Evolutionary conservation across 129 eudicot genomes (phyloP).

Genomic region (Escallonia herrerae): DNA sequence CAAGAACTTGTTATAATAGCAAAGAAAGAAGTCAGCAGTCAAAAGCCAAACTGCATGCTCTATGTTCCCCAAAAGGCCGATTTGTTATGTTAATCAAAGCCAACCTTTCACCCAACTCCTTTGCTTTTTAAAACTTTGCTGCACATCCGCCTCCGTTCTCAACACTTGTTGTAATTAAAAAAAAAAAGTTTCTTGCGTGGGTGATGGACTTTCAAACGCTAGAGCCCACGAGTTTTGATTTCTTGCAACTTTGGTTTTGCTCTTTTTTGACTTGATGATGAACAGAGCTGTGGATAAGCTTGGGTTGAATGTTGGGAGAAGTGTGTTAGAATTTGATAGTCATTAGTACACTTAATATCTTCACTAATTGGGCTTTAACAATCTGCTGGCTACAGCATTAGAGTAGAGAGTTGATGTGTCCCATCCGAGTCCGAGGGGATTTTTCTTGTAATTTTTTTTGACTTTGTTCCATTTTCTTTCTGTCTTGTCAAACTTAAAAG

Average conservation of each 20-base stretch:
- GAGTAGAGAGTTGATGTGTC: neutral
- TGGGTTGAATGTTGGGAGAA: neutral
- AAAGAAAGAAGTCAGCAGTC: neutral
- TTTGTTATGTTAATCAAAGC: neutral
- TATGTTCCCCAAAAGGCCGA: constrained; percentile 2
- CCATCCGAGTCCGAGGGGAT: neutral
- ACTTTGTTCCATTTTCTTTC: too few relatives aligned
- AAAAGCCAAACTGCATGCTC: neutral
- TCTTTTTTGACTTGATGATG: neutral
- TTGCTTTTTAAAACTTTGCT: neutral
- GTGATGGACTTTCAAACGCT: neutral
- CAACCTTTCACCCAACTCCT: neutral
- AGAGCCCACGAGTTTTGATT: neutral
- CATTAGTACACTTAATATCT: too few relatives aligned
- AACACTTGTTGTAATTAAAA: neutral
- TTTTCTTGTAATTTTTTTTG: neutral
- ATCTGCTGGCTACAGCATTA: too few relatives aligned
- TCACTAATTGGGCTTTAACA: too few relatives aligned
- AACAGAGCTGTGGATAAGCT: neutral
- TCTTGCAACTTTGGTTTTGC: neutral
- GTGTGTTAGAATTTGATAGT: neutral
- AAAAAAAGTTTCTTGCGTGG: neutral
- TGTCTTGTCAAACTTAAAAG: too few relatives aligned
- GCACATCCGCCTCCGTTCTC: neutral
- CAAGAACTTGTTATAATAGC: constrained; percentile 1